These are phyloP conservation scores for Phytophthora capsici DNA, from an alignment of 352 stramenopile species.

Conservation along the genomic window DNA sequence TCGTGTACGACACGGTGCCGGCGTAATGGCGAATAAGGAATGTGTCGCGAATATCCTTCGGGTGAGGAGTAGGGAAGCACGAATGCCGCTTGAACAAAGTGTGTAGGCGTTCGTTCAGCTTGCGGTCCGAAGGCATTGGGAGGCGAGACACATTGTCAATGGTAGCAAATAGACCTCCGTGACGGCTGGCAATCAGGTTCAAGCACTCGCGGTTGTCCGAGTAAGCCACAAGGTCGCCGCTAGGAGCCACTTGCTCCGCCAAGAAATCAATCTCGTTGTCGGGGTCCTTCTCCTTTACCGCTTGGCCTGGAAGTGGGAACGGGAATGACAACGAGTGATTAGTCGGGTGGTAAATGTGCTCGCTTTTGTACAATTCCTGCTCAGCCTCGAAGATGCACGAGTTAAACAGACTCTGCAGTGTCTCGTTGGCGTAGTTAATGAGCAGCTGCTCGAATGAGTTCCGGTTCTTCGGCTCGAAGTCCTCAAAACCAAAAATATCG, in stretches of 20 bases:
- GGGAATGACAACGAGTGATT: constrained; percentile 86
- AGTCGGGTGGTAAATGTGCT: constrained; percentile 84
- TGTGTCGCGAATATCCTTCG: constrained; percentile 83
- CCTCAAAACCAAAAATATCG: constrained; percentile 94
- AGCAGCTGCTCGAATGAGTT: constrained; percentile 93
- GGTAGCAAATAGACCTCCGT: constrained; percentile 83
- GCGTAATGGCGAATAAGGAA: constrained; percentile 90
- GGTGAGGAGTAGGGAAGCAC: constrained; percentile 86
- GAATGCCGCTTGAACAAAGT: constrained; percentile 83
- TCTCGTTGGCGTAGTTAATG: constrained; percentile 95
- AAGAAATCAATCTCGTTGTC: constrained; percentile 45
- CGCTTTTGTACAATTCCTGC: constrained; percentile 82
- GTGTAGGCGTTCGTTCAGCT: constrained; percentile 85
- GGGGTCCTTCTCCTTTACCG: constrained; percentile 39
- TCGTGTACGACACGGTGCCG: constrained; percentile 84
- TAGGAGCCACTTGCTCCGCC: constrained; percentile 44
- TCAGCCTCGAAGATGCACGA: constrained; percentile 87
- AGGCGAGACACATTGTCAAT: constrained; percentile 87
- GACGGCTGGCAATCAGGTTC: constrained; percentile 82
- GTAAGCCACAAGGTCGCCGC: constrained; percentile 69
- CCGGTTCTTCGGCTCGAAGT: constrained; percentile 87
- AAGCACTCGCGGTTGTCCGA: constrained; percentile 88
- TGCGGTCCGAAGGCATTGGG: constrained; percentile 88
- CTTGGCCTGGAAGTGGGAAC: constrained; percentile 59
- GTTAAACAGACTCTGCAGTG: constrained; percentile 91